Base-by-base conservation (phyloP, 768 basidiomycete genomes). In the Leucosporidium yakuticum region DNA sequence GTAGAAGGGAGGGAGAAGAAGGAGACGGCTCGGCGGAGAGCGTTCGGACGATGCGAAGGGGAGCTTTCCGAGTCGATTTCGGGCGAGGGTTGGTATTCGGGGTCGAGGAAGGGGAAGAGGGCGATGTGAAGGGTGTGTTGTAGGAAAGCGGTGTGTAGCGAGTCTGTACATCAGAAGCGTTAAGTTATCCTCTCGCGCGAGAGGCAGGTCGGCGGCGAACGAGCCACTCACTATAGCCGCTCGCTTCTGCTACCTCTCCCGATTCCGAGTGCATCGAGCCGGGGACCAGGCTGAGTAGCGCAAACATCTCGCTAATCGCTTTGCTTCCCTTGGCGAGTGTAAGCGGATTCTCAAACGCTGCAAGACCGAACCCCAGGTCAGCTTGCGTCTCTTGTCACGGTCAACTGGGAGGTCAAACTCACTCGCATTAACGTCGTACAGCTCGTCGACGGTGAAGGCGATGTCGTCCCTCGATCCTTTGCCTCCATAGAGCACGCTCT, bases 71-170 rank as follows among this genome's bases (percentile, higher is more conserved):
- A 5, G 1, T 49, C 36, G 19, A 62, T 44, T 15, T 44, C 49
- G 79, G 78, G 88, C 87, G 76, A 88, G 81, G 67, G 85, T 5
- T 48, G 57, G 20, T 34, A 23, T 21, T 69, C 69, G 0, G 67
- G 48, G 29, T 62, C 64, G 57, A 68, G 67, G n/a, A 27, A 87
- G 1, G 90, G 90, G 60, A 91, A 82, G 68, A 90, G 79, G 62
- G 90, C 81, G 50, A 91, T 80, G 77, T 91, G 86, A 65, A 91
- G 82, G 1, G 87, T 89, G 77, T 90, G 90, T 75, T 90, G 87
- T 56, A 91, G 85, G 31, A 90, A 86, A 51, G 84, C 84, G 78
- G 85, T 86, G 64, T 84, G 83, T 74, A 87, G 85, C 25, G 88
- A 88, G 77, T 90, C 89, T 90, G 60, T 27, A n/a, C 17, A 44